Evolutionary conservation across 805 yeast species (phyloP).

Genomic region (Candida sithepensis): DNA sequence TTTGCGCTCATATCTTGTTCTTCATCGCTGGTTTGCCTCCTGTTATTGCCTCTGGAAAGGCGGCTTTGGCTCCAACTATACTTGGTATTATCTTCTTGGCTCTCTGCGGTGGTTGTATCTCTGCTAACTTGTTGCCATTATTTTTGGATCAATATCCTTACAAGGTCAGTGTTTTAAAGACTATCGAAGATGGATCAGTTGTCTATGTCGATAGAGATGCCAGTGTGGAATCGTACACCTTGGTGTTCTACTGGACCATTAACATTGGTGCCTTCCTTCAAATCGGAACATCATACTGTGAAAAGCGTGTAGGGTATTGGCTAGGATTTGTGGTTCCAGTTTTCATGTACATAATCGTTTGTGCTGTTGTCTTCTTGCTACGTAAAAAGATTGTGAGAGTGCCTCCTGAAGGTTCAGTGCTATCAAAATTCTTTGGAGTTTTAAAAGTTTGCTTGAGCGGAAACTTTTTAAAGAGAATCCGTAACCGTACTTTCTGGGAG

Average conservation of each 20-base stretch:
- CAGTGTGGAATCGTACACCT: constrained; percentile 35
- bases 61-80: constrained; percentile 38
- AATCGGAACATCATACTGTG: constrained; percentile 49
- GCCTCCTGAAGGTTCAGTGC: constrained; percentile 43
- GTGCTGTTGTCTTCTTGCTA: constrained; percentile 40
- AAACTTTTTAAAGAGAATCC: constrained; percentile 39
- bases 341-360: constrained; percentile 50
- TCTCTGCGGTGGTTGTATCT: constrained; percentile 50
- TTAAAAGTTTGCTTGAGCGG: constrained; percentile 39
- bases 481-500: constrained; percentile 42
- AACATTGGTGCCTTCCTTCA: constrained; percentile 53
- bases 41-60: constrained; percentile 38
- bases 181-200: constrained; percentile 57
- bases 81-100: constrained; percentile 40
- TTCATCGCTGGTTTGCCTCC: constrained; percentile 48
- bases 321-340: constrained; percentile 53
- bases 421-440: constrained; percentile 41
- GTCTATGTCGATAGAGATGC: constrained; percentile 53
- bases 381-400: constrained; percentile 32
- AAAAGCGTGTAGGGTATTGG: constrained; percentile 52
- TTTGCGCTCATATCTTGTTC: constrained; percentile 43
- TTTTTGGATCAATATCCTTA: constrained; percentile 62
- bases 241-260: constrained; percentile 53
- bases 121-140: constrained; percentile 49
- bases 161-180: constrained; percentile 54